Percentiles rank a stretch among this genome's conserved stretches.
These are phyloP conservation scores for Nadsonia starkeyi-henricii DNA, from an alignment of 1,139 yeast genomes.

Conservation along the genomic window DNA sequence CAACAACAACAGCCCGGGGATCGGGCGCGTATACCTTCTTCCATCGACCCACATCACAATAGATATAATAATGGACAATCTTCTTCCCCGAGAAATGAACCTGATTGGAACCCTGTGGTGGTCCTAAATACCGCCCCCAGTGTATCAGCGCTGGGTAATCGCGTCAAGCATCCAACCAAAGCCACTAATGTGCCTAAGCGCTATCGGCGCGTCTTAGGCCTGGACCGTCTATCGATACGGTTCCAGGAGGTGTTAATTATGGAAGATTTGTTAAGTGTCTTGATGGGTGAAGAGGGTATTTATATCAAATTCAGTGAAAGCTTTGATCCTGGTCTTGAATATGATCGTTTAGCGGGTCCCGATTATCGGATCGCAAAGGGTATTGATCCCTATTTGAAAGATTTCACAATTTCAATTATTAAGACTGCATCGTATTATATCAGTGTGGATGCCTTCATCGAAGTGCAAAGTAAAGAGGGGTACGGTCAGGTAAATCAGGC, in stretches of 20 bases:
- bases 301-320: slow-evolving; percentile 56
- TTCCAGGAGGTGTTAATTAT: slow-evolving; percentile 62
- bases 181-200: slow-evolving; percentile 11
- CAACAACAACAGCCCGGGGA: too few relatives aligned
- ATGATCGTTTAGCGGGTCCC: slow-evolving; percentile 45
- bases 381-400: slow-evolving; percentile 62
- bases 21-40: too few relatives aligned
- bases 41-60: too few relatives aligned
- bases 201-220: slow-evolving; percentile 6
- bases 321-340: slow-evolving; percentile 33
- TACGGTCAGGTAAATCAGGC: slow-evolving; percentile 69
- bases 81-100: too few relatives aligned
- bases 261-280: slow-evolving; percentile 52
- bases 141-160: slow-evolving; percentile 15
- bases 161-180: slow-evolving; percentile 15
- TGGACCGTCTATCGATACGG: slow-evolving; percentile 7
- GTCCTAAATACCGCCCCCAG: slow-evolving; percentile 3
- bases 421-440: slow-evolving; percentile 50
- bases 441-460: slow-evolving; percentile 41
- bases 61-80: too few relatives aligned
- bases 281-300: slow-evolving; percentile 69
- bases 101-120: background rate
- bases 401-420: slow-evolving; percentile 49
- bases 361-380: slow-evolving; percentile 60
- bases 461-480: slow-evolving; percentile 36